Percentiles rank a stretch among this genome's conserved stretches.
Conservation (phyloP, 148 eudicot species). For the Chenopodium suecicum region DNA sequence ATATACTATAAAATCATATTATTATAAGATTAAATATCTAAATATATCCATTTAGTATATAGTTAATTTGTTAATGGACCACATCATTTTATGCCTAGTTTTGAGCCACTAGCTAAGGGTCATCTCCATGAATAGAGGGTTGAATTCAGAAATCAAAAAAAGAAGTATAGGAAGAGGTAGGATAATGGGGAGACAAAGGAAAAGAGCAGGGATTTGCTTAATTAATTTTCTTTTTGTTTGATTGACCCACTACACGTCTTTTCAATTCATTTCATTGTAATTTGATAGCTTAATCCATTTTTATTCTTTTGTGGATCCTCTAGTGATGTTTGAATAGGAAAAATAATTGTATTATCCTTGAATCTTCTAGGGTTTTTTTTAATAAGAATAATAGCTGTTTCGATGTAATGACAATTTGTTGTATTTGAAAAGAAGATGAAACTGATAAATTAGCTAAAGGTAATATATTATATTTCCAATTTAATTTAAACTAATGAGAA, state of each 20-base stretch:
- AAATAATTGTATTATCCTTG: neutral
- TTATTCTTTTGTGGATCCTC: too few species aligned
- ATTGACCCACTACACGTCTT: constrained; percentile 14
- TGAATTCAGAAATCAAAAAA: constrained; percentile 16
- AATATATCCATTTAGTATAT: neutral
- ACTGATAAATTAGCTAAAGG: too few species aligned
- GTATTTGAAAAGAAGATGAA: too few species aligned
- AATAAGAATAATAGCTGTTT: too few species aligned
- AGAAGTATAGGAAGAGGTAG: constrained; percentile 7
- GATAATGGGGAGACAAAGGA: constrained; percentile 27
- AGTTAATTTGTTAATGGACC: constrained; percentile 7
- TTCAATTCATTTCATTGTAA: neutral
- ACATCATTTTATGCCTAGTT: constrained; percentile 25
- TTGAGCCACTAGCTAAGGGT: constrained; percentile 27
- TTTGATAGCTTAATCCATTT: neutral
- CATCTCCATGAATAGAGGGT: constrained; percentile 14
- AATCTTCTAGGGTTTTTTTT: neutral
- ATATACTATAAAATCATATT: neutral
- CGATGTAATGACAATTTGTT: too few species aligned
- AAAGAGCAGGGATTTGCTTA: constrained; percentile 12
- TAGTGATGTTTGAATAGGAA: neutral
- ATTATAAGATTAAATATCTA: neutral
- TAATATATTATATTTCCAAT: too few species aligned
- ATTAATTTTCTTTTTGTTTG: neutral
- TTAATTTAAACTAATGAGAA: too few species aligned